phyloP scores from a whole-genome alignment of 2,329 filamentous ascomycete genomes.

The Coniochaeta ligniaria region DNA sequence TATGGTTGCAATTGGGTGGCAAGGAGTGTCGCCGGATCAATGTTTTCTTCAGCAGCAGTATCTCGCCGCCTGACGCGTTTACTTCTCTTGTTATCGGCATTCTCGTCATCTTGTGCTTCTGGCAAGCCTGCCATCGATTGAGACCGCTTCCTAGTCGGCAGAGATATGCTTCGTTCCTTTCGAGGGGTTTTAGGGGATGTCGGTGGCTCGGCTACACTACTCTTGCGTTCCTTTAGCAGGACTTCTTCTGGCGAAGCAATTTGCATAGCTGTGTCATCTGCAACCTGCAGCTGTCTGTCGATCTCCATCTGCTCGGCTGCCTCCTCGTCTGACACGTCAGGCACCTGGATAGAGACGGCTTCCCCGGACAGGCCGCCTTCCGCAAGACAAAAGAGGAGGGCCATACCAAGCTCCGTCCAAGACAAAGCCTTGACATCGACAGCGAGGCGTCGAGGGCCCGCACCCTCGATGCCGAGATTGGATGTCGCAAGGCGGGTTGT shows the following conservation, averaged over 20 bases:
- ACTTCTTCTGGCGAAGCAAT: slow-evolving; percentile 3
- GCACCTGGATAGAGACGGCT: slow-evolving; percentile 26
- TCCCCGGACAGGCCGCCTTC: slow-evolving; percentile 25
- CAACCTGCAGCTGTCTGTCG: slow-evolving; percentile 23
- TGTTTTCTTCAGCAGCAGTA: slow-evolving; percentile 42
- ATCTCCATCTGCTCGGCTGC: slow-evolving; percentile 30
- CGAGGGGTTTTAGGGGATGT: neutral
- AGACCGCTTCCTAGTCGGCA: slow-evolving; percentile 50
- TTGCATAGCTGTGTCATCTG: slow-evolving; percentile 4
- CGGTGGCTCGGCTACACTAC: neutral
- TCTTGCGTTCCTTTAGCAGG: neutral
- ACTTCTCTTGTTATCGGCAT: slow-evolving; percentile 51
- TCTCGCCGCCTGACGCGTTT: slow-evolving; percentile 59
- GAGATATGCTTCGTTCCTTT: slow-evolving; percentile 27
- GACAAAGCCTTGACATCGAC: slow-evolving; percentile 25
- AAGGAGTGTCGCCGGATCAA: slow-evolving; percentile 44
- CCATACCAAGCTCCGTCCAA: slow-evolving; percentile 35
- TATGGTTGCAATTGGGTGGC: slow-evolving; percentile 49
- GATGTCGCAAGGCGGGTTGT: slow-evolving; percentile 29
- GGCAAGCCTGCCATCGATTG: slow-evolving; percentile 54
- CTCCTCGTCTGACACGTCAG: slow-evolving; percentile 26
- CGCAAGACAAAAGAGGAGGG: slow-evolving; percentile 27
- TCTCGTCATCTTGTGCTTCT: slow-evolving; percentile 50
- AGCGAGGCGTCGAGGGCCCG: slow-evolving; percentile 12
- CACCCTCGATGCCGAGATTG: slow-evolving; percentile 11